A percentile compares a stretch with the other conserved stretches of the same genome.
These are phyloP conservation scores for Nigrograna mackinnonii DNA, from an alignment of 2,329 filamentous ascomycete genomes.

Conservation along the genomic window DNA sequence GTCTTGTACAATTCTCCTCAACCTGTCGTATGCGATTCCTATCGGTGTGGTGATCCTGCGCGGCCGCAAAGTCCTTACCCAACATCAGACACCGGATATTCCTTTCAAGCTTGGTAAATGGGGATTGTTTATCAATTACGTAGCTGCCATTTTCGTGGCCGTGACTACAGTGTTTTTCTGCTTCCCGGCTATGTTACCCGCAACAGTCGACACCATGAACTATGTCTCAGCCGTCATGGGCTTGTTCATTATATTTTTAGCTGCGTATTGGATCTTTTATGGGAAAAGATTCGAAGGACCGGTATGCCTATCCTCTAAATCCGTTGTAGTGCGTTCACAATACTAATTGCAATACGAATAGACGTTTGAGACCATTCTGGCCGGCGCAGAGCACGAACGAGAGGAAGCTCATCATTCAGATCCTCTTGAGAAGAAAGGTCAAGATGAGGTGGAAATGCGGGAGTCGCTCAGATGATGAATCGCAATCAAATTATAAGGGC, in stretches of 20 bases:
- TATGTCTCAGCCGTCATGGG: conserved; percentile 11
- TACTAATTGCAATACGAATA: no score
- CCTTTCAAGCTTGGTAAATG: conserved; percentile 13
- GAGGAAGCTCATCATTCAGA: no score
- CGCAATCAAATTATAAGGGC: no score
- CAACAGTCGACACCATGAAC: conserved; percentile 10
- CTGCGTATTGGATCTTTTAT: conserved; percentile 6
- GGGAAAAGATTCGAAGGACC: conserved; percentile 10
- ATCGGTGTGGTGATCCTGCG: conserved; percentile 22
- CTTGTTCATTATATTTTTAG: conserved; percentile 8
- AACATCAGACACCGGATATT: conserved; percentile 8
- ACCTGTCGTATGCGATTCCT: conserved; percentile 51
- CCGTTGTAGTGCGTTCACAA: no score
- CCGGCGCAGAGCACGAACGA: no score
- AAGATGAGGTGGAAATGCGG: no score
- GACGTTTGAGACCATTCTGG: no score
- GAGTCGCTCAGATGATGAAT: no score
- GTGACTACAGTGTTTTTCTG: conserved; percentile 15
- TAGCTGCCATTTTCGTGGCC: conserved; percentile 8
- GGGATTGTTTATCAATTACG: conserved; percentile 8
- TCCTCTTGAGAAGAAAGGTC: no score
- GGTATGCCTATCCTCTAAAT: conserved; percentile 1
- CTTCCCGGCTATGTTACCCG: conserved; percentile 9
- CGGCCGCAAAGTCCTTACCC: conserved; percentile 7
- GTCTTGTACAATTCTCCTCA: conserved; percentile 51